A percentile compares a stretch with the other conserved stretches of the same genome.
Evolutionary conservation across 768 basidiomycete genomes (phyloP).

Genomic region (Polyporus arcularius): DNA sequence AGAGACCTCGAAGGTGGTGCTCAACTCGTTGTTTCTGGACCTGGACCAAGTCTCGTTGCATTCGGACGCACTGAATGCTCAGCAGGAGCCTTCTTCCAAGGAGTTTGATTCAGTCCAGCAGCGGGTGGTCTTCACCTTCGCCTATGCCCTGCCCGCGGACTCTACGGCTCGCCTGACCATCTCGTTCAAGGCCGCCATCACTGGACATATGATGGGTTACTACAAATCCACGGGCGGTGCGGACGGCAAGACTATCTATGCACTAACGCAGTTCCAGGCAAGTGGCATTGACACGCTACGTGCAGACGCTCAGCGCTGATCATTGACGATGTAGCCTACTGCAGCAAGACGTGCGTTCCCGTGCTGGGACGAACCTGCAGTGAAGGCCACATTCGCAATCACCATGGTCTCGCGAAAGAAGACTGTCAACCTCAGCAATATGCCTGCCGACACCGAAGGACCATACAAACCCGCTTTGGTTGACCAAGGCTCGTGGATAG

Average conservation of each 20-base stretch:
- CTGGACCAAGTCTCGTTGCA: slow-evolving; percentile 59
- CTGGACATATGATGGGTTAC: slow-evolving; percentile 79
- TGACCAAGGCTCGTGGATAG: slow-evolving; percentile 22
- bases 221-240: slow-evolving; percentile 69
- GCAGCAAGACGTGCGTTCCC: slow-evolving; percentile 82
- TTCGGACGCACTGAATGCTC: slow-evolving; percentile 52
- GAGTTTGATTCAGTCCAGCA: slow-evolving; percentile 63
- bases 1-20: slow-evolving; percentile 59
- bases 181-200: slow-evolving; percentile 66
- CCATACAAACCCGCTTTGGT: slow-evolving; percentile 30
- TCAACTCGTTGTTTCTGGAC: slow-evolving; percentile 65
- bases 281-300: not conserved
- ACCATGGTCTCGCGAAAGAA: slow-evolving; percentile 78
- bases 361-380: slow-evolving; percentile 90
- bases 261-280: slow-evolving; percentile 90
- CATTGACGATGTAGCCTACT: slow-evolving; percentile 57
- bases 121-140: slow-evolving; percentile 62
- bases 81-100: slow-evolving; percentile 47
- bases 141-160: slow-evolving; percentile 59
- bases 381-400: slow-evolving; percentile 82
- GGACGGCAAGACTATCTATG: slow-evolving; percentile 66
- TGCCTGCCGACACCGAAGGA: slow-evolving; percentile 71
- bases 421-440: slow-evolving; percentile 84
- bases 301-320: too few relatives aligned
- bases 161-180: slow-evolving; percentile 72